Evolutionary conservation across 805 yeast species (phyloP), one percentile per base, ranked within the genome.

Genomic region (Ascoidea rubescens): DNA sequence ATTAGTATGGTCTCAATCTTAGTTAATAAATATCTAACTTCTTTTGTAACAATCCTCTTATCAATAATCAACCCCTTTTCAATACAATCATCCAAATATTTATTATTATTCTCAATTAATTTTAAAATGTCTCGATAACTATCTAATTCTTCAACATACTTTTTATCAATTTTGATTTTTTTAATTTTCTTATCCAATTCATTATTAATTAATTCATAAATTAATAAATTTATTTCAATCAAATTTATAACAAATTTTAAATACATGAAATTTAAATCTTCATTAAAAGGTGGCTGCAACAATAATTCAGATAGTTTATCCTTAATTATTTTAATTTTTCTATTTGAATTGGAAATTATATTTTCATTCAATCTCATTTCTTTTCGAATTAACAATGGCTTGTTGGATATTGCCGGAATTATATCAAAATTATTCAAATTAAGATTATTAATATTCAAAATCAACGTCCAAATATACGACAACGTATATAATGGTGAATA

Each of bases 1-100:
- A 45, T 46, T 14, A 49, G 55, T 37, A 46, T 62, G 48, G 46
- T 58, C 60, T 46, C 58, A 32, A 45, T 16, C 31, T 42, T 31
- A 45, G 37, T 14, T 28, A 43, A 30, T 8, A 47, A 28, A 48
- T 16, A 45, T 44, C 21, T 28, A 31, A 47, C 31, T 30, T 46
- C 10, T 46, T 47, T 43, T 16, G 12, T 7, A 50, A 37, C 44
- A 10, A 17, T n/a, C 31, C 21, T 44, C 14, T 37, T 37, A 37
- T 37, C 43, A 37, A 37, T 37, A 10, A 37, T 37, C 8, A 37
- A 14, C 8, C 43, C 43, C 8, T 37, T 37, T 2, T 14, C 14
- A 10, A 37, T 37, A 37, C 8, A 37, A 4, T 37, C 43, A 37
- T 37, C 43, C 4, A 37, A 14, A 10, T 37, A 14, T 10, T 37